These are phyloP conservation scores for Cercospora zeina DNA, from an alignment of 2,329 filamentous ascomycete genomes.

Conservation along the genomic window DNA sequence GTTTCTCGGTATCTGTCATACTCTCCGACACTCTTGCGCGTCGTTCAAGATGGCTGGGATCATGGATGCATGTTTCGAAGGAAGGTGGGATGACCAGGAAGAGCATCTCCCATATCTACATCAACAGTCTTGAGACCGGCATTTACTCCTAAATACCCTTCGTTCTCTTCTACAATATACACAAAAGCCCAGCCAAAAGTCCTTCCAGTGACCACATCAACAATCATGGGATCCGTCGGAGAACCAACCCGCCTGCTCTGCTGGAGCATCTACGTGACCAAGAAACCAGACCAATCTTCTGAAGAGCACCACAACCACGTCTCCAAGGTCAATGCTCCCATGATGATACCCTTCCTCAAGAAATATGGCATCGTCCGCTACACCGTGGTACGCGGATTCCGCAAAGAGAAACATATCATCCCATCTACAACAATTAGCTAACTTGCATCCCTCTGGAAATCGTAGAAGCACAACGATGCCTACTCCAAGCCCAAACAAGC, in stretches of 20 bases:
- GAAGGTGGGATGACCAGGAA: background rate
- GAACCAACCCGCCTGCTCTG: slow-evolving; percentile 16
- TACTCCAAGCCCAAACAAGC: slow-evolving; percentile 10
- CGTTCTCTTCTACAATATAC: background rate
- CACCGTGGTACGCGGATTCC: slow-evolving; percentile 8
- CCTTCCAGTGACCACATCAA: background rate
- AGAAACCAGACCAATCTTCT: slow-evolving; percentile 8
- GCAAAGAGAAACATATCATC: background rate
- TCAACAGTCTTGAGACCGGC: background rate
- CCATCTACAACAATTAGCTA: background rate
- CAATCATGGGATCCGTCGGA: slow-evolving; percentile 12
- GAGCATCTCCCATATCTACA: background rate
- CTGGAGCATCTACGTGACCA: slow-evolving; percentile 20
- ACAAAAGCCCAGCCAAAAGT: background rate
- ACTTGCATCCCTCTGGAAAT: background rate
- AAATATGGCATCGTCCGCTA: slow-evolving; percentile 21
- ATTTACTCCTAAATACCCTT: background rate
- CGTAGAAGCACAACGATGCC: slow-evolving; percentile 20
- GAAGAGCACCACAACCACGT: slow-evolving; percentile 18
- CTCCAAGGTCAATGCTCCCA: slow-evolving; percentile 18
- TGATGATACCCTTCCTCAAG: slow-evolving; percentile 19
- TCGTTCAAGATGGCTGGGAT: background rate
- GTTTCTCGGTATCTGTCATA: slow-evolving; percentile 2
- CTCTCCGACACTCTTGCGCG: background rate
- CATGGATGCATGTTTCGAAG: background rate